A percentile compares a stretch with the other conserved stretches of the same genome.
Conservation (phyloP, 148 eudicot species). For the Nepenthes mirabilis region DNA sequence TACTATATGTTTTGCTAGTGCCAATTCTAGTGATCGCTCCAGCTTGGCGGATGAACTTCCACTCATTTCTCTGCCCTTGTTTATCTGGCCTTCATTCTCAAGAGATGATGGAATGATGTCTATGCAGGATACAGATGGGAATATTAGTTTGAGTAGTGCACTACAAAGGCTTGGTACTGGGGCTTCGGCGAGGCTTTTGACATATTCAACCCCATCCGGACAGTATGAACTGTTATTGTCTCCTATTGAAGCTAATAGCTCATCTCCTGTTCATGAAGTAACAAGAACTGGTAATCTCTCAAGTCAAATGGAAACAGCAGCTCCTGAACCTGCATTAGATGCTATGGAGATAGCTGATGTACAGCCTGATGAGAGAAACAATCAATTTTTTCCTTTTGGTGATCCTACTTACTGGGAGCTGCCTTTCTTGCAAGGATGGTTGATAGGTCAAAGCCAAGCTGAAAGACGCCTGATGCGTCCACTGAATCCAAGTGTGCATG, state of each 20-base stretch:
- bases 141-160: slow-evolving; percentile 23
- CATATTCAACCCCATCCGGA: slow-evolving; percentile 89
- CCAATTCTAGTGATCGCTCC: slow-evolving; percentile 41
- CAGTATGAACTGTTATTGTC: slow-evolving; percentile 87
- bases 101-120: slow-evolving; percentile 39
- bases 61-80: slow-evolving; percentile 49
- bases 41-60: slow-evolving; percentile 45
- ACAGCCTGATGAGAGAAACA: slow-evolving; percentile 57
- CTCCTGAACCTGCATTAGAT: slow-evolving; percentile 30
- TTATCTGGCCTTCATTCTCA: slow-evolving; percentile 55
- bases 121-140: slow-evolving; percentile 38
- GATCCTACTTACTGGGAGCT: slow-evolving; percentile 82
- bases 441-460: slow-evolving; percentile 94
- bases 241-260: slow-evolving; percentile 45
- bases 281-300: slow-evolving; percentile 21
- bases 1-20: slow-evolving; percentile 74
- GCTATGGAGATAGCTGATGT: slow-evolving; percentile 56
- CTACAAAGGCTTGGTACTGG: slow-evolving; percentile 51
- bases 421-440: slow-evolving; percentile 96
- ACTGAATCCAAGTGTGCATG: slow-evolving; percentile 29
- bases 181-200: slow-evolving; percentile 77
- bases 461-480: slow-evolving; percentile 58
- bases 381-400: slow-evolving; percentile 58
- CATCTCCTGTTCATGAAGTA: slow-evolving; percentile 33
- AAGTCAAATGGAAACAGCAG: slow-evolving; percentile 33